Conservation (phyloP, 768 basidiomycete genomes). For the Lepiota brunneoincarnata region DNA sequence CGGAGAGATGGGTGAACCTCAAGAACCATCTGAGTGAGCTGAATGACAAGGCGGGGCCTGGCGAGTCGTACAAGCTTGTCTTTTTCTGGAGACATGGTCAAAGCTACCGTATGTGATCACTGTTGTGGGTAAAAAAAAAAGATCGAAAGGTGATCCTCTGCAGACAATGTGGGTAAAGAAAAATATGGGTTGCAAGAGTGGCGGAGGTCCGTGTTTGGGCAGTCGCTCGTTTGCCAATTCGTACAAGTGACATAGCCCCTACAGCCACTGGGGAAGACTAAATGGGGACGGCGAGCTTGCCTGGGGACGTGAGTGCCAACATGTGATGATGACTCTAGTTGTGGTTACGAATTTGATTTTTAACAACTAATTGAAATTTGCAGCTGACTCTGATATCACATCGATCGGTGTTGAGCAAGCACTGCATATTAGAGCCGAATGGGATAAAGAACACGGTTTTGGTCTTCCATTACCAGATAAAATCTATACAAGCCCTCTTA, state of each 20-base stretch:
- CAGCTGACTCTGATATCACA: constrained; percentile 70
- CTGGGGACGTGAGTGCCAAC: constrained; percentile 68
- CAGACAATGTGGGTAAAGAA: constrained; percentile 66
- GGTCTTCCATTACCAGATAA: constrained; percentile 51
- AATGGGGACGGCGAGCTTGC: constrained; percentile 61
- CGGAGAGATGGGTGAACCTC: constrained; percentile 50
- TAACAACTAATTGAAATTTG: not conserved
- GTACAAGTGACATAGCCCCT: not conserved
- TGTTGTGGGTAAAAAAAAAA: not conserved
- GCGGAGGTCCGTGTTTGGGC: constrained; percentile 48
- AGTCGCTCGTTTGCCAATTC: not conserved
- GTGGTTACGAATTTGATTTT: not conserved
- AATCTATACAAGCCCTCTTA: constrained; percentile 63
- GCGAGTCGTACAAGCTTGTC: constrained; percentile 57
- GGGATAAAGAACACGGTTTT: constrained; percentile 43
- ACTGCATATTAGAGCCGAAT: constrained; percentile 35
- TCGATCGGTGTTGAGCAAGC: constrained; percentile 57
- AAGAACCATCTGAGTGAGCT: constrained; percentile 38
- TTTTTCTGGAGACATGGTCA: constrained; percentile 71
- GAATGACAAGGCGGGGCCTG: constrained; percentile 36
- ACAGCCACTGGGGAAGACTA: constrained; percentile 62
- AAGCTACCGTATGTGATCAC: constrained; percentile 56
- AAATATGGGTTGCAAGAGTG: constrained; percentile 61
- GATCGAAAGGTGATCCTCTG: not conserved
- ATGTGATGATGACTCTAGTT: no score